Conservation (phyloP, 78 protist genomes). For the Cavenderia fasciculata region DNA sequence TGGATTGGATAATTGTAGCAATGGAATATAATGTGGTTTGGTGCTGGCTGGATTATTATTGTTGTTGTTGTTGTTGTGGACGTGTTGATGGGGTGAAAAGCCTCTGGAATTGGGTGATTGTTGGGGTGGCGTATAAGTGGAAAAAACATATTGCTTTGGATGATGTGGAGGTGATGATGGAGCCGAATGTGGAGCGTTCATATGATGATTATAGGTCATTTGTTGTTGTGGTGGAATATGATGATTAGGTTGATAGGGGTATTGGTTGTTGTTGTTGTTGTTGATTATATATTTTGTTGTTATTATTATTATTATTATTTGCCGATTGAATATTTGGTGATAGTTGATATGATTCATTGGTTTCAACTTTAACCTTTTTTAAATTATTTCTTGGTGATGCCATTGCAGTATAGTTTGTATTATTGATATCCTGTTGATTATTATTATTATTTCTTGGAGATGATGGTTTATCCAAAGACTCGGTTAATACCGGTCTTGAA, state of each 20-base stretch:
- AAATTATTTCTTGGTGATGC: neutral
- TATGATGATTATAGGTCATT: too few species aligned
- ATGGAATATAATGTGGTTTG: neutral
- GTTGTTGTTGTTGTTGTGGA: conserved; percentile 20
- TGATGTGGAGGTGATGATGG: neutral
- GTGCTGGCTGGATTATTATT: neutral
- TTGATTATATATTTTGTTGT: too few species aligned
- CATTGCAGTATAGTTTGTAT: neutral
- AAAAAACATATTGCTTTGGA: neutral
- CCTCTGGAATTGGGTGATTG: neutral
- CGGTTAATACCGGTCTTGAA: too few species aligned
- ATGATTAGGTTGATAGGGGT: neutral
- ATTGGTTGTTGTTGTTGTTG: neutral
- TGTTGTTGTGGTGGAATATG: neutral
- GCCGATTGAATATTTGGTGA: neutral
- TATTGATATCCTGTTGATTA: too few species aligned
- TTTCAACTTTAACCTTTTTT: neutral
- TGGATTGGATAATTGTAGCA: conserved; percentile 4
- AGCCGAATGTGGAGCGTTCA: neutral
- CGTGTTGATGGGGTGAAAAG: neutral
- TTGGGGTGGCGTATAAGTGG: neutral
- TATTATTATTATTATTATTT: neutral
- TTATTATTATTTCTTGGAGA: too few species aligned
- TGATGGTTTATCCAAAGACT: too few species aligned
- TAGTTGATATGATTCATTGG: neutral